phyloP scores from a whole-genome alignment of 305 asterid species.

The Stenogyne calaminthoides region DNA sequence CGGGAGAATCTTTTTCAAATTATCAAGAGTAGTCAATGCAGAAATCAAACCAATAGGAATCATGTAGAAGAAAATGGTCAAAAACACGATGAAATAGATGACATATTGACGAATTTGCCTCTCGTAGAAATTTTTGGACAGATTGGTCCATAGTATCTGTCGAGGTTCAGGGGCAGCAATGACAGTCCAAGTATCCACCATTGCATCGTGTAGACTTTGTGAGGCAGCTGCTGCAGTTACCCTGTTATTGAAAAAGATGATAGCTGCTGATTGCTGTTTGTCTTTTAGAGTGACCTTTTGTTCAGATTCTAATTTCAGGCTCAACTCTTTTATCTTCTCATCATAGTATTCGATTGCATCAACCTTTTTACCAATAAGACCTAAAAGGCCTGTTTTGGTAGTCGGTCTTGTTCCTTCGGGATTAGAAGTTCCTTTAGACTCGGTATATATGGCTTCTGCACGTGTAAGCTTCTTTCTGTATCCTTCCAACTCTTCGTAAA shows the following conservation, averaged over 20 bases:
- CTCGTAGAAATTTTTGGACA: conserved; percentile 51
- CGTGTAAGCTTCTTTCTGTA: conserved; percentile 78
- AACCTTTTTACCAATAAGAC: conserved; percentile 73
- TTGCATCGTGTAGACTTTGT: conserved; percentile 73
- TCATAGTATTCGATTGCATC: conserved; percentile 77
- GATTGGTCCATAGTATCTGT: conserved; percentile 73
- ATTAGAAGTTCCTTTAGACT: conserved; percentile 48
- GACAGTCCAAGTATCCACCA: conserved; percentile 80
- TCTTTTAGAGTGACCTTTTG: conserved; percentile 73
- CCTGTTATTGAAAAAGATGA: conserved; percentile 74
- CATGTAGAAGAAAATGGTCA: conserved; percentile 86
- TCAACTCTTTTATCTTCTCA: conserved; percentile 61
- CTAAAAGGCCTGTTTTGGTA: conserved; percentile 69
- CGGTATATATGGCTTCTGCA: conserved; percentile 64
- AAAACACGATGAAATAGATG: conserved; percentile 61
- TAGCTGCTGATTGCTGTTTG: conserved; percentile 68
- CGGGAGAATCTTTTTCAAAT: conserved; percentile 71
- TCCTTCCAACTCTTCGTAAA: conserved; percentile 69
- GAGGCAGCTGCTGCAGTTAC: conserved; percentile 82
- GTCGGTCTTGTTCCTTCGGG: conserved; percentile 73
- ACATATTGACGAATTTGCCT: conserved; percentile 60
- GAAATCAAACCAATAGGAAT: conserved; percentile 84
- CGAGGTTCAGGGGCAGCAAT: conserved; percentile 76
- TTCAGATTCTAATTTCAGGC: conserved; percentile 63
- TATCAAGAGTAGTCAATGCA: conserved; percentile 82